Evolutionary conservation across 352 stramenopile genomes (phyloP).

Genomic region (Phytophthora pinifolia): DNA sequence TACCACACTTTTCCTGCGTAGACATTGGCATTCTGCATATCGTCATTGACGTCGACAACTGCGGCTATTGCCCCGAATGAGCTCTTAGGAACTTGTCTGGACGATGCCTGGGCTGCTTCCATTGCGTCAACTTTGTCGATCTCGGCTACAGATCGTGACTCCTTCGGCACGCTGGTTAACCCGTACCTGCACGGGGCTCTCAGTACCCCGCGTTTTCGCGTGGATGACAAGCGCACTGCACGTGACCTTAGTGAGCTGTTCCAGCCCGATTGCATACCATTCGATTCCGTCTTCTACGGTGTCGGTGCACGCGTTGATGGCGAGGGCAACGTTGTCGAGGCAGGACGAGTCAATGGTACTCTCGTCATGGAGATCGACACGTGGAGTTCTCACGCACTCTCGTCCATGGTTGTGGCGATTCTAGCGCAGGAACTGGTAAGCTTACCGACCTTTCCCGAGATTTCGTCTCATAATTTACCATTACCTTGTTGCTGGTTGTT

Average conservation of each 20-base stretch:
- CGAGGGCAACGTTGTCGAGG: constrained; percentile 24
- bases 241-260: constrained; percentile 26
- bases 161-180: constrained; percentile 20
- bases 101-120: constrained; percentile 33
- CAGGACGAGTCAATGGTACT: constrained; percentile 36
- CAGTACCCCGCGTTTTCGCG: constrained; percentile 31
- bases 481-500: not conserved
- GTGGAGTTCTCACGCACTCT: constrained; percentile 42
- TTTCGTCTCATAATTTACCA: too few relatives aligned
- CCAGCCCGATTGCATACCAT: constrained; percentile 28
- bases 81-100: constrained; percentile 42
- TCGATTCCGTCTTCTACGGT: constrained; percentile 33
- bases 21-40: constrained; percentile 2
- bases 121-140: constrained; percentile 30
- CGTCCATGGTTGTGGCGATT: constrained; percentile 46
- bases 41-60: not conserved
- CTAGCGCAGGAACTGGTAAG: constrained; percentile 47
- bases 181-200: constrained; percentile 41
- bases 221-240: constrained; percentile 34
- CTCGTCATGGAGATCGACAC: constrained; percentile 48
- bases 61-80: constrained; percentile 38
- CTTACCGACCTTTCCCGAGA: not conserved
- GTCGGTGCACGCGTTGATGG: constrained; percentile 34
- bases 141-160: constrained; percentile 26
- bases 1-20: not conserved